Base-by-base conservation (phyloP, 2,329 filamentous ascomycete genomes). In the Chaetomium strumarium region DNA sequence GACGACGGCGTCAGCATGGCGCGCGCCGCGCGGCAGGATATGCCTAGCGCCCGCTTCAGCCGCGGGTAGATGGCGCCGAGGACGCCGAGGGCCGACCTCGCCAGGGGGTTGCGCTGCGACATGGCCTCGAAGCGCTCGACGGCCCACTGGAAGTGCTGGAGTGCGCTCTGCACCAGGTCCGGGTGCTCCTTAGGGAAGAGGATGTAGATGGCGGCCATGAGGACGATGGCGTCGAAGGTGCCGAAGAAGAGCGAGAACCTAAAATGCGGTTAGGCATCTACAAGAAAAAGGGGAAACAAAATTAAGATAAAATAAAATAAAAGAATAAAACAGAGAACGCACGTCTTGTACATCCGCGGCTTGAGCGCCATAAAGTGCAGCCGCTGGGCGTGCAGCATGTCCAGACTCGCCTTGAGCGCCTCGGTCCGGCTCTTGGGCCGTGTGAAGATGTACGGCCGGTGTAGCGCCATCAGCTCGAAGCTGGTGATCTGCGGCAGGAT, bases 151-250 rank as follows among this genome's bases (percentile, higher is more conserved):
- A 81, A 82, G 58, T 83, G 79, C 60, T 79, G 77, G 9, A 77
- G 64, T 0, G 76, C 74, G 20, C 68, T 68, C 4, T 71, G 67
- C 0, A 77, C 65, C 29, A 77, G 65, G 24, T 78, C 75, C 2
- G 67, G 62, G 51, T 81, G 75, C 59, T 83, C 79, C 19, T 68
- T 70, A 1, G 81, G 80, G 55, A 82, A 82, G 9, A 84, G 63
- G 33, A 84, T 83, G 62, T 79, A 83, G 31, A 84, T 77, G 16
- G 79, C 76, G 0, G 81, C 77, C 49, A 83, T 72, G 51, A 84
- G 70, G 14, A 84, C 78, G 17, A 83, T 76, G 13, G 81, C 81
- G 59, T 85, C 81, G 54, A 85, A 84, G 7, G 79, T 83, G 48
- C 79, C 79, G 48, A 82, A 83, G 63, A 84, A 83, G 3, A 84